Percentiles rank a stretch among this genome's conserved stretches.
These are phyloP conservation scores for Gymnopus androsaceus DNA, from an alignment of 1,284 basidiomycete genomes.

Conservation along the genomic window DNA sequence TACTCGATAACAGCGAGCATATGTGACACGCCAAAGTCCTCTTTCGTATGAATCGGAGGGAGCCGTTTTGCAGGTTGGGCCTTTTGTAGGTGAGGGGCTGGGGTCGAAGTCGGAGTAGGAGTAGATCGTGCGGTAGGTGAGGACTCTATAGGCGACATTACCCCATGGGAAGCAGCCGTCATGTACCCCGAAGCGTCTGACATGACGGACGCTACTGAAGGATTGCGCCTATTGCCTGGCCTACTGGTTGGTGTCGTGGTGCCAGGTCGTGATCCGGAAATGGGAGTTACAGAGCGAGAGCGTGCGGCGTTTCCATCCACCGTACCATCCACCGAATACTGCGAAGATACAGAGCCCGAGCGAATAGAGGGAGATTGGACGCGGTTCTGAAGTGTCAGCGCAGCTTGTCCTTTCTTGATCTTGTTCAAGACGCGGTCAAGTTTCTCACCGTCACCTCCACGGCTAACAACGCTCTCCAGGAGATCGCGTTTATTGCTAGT, in stretches of 20 bases:
- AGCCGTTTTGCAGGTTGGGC: constrained; percentile 16
- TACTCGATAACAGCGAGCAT: constrained; percentile 85
- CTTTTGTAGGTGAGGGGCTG: constrained; percentile 24
- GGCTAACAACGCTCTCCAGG: constrained; percentile 60
- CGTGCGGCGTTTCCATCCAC: constrained; percentile 16
- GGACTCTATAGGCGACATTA: background rate
- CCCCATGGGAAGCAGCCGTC: constrained; percentile 42
- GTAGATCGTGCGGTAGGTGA: constrained; percentile 2
- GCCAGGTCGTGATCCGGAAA: constrained; percentile 30
- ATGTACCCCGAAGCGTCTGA: constrained; percentile 61
- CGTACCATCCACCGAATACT: constrained; percentile 20
- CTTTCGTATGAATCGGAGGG: constrained; percentile 57
- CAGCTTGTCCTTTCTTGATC: constrained; percentile 42
- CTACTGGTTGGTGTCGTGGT: constrained; percentile 31
- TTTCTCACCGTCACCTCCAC: constrained; percentile 63
- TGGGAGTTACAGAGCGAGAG: constrained; percentile 39
- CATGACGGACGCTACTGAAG: constrained; percentile 65
- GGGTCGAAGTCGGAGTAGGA: constrained; percentile 19
- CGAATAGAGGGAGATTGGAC: constrained; percentile 14
- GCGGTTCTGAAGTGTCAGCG: constrained; percentile 34
- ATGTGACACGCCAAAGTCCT: constrained; percentile 81
- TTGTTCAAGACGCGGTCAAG: constrained; percentile 80
- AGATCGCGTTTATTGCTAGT: constrained; percentile 53
- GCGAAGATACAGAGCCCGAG: constrained; percentile 18
- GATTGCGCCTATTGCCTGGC: constrained; percentile 42